These are phyloP conservation scores for Metschnikowia drakensbergensis DNA, from an alignment of 805 yeast species.

Conservation along the genomic window DNA sequence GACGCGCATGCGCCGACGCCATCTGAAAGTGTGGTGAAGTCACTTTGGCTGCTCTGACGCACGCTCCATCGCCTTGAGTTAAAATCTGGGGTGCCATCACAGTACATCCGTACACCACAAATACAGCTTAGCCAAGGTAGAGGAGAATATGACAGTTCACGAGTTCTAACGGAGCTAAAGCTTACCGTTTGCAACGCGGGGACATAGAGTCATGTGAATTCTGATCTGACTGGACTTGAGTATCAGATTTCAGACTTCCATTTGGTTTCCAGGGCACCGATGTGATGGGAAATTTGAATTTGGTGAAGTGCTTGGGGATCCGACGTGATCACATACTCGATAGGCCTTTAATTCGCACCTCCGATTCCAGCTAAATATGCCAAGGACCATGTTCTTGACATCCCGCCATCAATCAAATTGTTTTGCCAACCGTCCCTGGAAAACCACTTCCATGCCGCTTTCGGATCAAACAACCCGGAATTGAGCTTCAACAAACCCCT, in stretches of 20 bases:
- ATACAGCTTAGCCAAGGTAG: neutral
- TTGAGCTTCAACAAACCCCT: conserved; percentile 69
- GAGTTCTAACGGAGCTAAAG: too few relatives aligned
- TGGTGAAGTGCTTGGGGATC: too few relatives aligned
- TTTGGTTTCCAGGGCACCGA: too few relatives aligned
- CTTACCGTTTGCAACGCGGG: too few relatives aligned
- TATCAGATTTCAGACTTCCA: too few relatives aligned
- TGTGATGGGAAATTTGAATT: too few relatives aligned
- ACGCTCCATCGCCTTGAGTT: neutral
- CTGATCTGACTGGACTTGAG: too few relatives aligned
- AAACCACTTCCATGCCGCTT: conserved; percentile 42
- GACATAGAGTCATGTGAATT: too few relatives aligned
- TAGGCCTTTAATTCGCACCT: conserved; percentile 10
- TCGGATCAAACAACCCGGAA: conserved; percentile 70
- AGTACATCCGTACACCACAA: neutral
- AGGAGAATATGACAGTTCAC: too few relatives aligned
- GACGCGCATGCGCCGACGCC: conserved; percentile 2
- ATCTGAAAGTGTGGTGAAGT: neutral
- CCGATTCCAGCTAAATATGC: conserved; percentile 63
- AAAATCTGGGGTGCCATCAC: neutral
- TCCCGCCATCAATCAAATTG: conserved; percentile 73
- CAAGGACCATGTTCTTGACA: conserved; percentile 82
- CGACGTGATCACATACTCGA: neutral
- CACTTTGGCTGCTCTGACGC: neutral
- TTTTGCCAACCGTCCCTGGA: conserved; percentile 48